Conservation (phyloP, 2,329 filamentous ascomycete genomes). For the Dendryphion nanum region DNA sequence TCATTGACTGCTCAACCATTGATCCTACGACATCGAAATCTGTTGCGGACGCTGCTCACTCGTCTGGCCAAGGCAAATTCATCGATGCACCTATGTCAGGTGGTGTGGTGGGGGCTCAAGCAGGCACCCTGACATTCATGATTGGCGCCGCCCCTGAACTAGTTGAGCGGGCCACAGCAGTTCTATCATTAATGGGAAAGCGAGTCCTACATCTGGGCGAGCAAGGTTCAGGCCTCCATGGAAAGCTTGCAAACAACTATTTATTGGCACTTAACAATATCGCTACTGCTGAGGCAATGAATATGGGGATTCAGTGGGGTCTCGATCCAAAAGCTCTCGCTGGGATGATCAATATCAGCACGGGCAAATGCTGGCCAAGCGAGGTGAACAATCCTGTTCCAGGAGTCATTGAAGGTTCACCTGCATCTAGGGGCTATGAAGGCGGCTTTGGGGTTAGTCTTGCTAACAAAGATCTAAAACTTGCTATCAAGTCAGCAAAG, state of each 20-base stretch:
- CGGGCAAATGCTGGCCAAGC: conserved; percentile 93
- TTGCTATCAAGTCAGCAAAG: conserved; percentile 47
- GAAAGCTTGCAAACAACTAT: conserved; percentile 97
- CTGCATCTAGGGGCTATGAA: conserved; percentile 69
- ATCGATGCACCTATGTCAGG: conserved; percentile 97
- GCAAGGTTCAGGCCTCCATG: conserved; percentile 82
- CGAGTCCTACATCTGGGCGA: conserved; percentile 81
- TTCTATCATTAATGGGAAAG: conserved; percentile 80
- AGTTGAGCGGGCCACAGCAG: conserved; percentile 63
- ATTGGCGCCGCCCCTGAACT: conserved; percentile 67
- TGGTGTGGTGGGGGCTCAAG: conserved; percentile 85
- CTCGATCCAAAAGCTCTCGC: conserved; percentile 68
- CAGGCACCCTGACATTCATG: conserved; percentile 94
- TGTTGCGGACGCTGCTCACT: conserved; percentile 69
- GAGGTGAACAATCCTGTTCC: conserved; percentile 94
- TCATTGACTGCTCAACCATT: conserved; percentile 96
- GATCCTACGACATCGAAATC: conserved; percentile 80
- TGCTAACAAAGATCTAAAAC: conserved; percentile 51
- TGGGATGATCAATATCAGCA: conserved; percentile 87
- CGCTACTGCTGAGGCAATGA: conserved; percentile 66
- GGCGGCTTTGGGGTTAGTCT: conserved; percentile 51
- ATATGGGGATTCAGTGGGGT: conserved; percentile 62
- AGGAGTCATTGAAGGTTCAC: conserved; percentile 74
- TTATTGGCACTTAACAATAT: conserved; percentile 91
- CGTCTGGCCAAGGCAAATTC: conserved; percentile 69